phyloP scores from a whole-genome alignment of 2,329 filamentous ascomycete genomes.

The Didymella keratinophila region DNA sequence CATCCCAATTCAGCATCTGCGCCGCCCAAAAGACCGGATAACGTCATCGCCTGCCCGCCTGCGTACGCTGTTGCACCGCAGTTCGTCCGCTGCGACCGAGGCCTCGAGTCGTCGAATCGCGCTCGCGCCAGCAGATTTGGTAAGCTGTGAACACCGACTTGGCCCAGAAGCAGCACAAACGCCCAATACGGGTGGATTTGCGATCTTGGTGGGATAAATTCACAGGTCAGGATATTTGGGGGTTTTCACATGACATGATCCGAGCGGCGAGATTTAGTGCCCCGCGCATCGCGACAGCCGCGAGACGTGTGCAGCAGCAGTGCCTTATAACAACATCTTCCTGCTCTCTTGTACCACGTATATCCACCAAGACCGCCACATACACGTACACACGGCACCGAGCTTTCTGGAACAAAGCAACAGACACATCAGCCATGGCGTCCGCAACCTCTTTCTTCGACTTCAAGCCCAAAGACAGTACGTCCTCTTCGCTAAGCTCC shows the following conservation, averaged over 20 bases:
- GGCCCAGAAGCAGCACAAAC: constrained; percentile 12
- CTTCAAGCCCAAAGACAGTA: constrained; percentile 84
- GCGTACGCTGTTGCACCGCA: constrained; percentile 6
- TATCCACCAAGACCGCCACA: not conserved
- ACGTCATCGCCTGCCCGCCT: constrained; percentile 13
- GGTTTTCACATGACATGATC: constrained; percentile 21
- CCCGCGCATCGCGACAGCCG: constrained; percentile 18
- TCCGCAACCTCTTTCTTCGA: constrained; percentile 79
- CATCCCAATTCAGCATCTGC: constrained; percentile 11
- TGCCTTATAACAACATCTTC: constrained; percentile 15
- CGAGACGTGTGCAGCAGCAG: constrained; percentile 4
- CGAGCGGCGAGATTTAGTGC: constrained; percentile 18
- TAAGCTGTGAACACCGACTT: constrained; percentile 17
- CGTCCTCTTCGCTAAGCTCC: constrained; percentile 45
- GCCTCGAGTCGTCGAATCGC: constrained; percentile 16
- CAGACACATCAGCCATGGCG: constrained; percentile 61
- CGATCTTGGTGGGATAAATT: not conserved
- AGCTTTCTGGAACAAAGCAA: constrained; percentile 15
- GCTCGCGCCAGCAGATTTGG: constrained; percentile 6
- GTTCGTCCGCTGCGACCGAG: constrained; percentile 15
- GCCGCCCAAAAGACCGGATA: constrained; percentile 14
- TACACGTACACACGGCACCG: not conserved
- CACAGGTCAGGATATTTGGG: no score
- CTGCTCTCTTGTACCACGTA: not conserved
- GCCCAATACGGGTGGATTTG: constrained; percentile 4